phyloP scores from a whole-genome alignment of 176 grass and related monocot genomes.

The Zoysia japonica region DNA sequence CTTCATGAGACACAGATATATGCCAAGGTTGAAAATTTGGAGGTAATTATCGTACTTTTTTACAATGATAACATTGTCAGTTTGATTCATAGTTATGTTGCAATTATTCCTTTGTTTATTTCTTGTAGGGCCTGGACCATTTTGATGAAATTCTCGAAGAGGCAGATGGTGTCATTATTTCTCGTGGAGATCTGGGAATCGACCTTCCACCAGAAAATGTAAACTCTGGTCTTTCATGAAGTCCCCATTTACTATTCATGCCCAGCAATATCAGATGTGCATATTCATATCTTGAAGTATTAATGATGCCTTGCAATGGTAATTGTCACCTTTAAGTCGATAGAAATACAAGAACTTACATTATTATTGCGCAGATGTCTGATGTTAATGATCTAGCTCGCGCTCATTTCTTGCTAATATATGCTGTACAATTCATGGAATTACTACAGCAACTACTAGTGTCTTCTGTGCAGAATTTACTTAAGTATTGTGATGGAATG shows the following conservation, averaged over 20 bases:
- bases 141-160: slow-evolving; percentile 98
- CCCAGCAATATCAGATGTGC: slow-evolving; percentile 12
- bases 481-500: not conserved
- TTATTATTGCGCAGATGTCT: slow-evolving; percentile 12
- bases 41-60: slow-evolving; percentile 52
- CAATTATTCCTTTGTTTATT: slow-evolving; percentile 26
- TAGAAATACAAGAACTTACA: not conserved
- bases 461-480: not conserved
- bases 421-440: not conserved
- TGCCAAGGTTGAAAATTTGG: slow-evolving; percentile 84
- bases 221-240: slow-evolving; percentile 28
- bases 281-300: slow-evolving; percentile 17
- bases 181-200: slow-evolving; percentile 81
- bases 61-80: not conserved
- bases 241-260: not conserved
- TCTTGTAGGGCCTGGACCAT: slow-evolving; percentile 85
- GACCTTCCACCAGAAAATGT: slow-evolving; percentile 95
- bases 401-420: not conserved
- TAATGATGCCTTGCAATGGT: not conserved
- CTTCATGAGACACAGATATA: slow-evolving; percentile 85
- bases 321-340: not conserved
- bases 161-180: slow-evolving; percentile 86
- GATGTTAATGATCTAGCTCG: not conserved
- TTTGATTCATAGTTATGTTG: slow-evolving; percentile 36
- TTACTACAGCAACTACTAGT: not conserved